These are phyloP conservation scores for Royoungia palumana DNA, from an alignment of 768 basidiomycete species.

Conservation along the genomic window DNA sequence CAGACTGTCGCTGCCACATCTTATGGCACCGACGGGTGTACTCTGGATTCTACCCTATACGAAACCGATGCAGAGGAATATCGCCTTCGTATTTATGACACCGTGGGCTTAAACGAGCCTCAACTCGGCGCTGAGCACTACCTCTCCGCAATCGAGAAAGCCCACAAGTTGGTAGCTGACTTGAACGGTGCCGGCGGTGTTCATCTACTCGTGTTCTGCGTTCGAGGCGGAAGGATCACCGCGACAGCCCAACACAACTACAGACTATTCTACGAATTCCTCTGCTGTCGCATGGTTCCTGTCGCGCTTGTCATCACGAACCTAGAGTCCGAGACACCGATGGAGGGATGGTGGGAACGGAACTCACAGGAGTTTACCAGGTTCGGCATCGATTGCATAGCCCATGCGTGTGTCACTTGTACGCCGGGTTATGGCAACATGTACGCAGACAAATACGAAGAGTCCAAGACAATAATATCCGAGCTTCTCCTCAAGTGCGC, in stretches of 20 bases:
- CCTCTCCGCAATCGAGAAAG: slow-evolving; percentile 27
- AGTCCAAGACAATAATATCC: slow-evolving; percentile 29
- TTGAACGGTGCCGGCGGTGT: slow-evolving; percentile 31
- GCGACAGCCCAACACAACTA: slow-evolving; percentile 36
- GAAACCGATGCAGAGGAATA: slow-evolving; percentile 12
- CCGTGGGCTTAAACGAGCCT: slow-evolving; percentile 31
- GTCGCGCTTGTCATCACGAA: slow-evolving; percentile 40
- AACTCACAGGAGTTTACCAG: slow-evolving; percentile 25
- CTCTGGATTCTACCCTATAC: slow-evolving; percentile 30
- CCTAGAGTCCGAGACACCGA: slow-evolving; percentile 32
- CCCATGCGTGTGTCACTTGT: slow-evolving; percentile 32
- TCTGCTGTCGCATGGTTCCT: slow-evolving; percentile 38
- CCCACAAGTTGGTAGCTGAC: slow-evolving; percentile 29
- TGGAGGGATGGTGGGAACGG: slow-evolving; percentile 35
- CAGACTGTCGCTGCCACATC: slow-evolving; percentile 30
- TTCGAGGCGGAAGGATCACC: slow-evolving; percentile 37
- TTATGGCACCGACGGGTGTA: slow-evolving; percentile 34
- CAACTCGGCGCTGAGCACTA: slow-evolving; percentile 20
- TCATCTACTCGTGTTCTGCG: slow-evolving; percentile 38
- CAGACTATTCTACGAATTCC: slow-evolving; percentile 35
- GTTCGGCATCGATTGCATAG: slow-evolving; percentile 21
- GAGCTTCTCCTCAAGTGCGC: slow-evolving; percentile 24
- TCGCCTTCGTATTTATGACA: slow-evolving; percentile 29
- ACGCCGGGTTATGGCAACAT: slow-evolving; percentile 30
- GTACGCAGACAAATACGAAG: slow-evolving; percentile 35